Base-by-base conservation (phyloP, 306 rosid species). In the Cicer pinnatifidum region DNA sequence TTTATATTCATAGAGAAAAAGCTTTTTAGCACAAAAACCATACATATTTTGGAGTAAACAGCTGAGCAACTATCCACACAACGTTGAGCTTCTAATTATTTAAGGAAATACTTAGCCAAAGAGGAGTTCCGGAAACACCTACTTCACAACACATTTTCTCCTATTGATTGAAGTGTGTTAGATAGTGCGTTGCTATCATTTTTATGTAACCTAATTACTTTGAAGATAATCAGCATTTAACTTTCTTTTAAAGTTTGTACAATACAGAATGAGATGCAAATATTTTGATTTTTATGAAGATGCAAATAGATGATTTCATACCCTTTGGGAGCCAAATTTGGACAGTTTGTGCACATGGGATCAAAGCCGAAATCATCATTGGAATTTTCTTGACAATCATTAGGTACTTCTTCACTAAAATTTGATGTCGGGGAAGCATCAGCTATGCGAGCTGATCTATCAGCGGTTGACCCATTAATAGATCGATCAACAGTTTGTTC, bases 281-380 rank as follows among this genome's bases (percentile, higher is more conserved):
- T 53, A 20, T n/a, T 41, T 40, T 54, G 17, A 33, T 39, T 71
- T 28, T 58, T 53, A 54, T 40, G 17, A 68, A 52, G 74, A 69
- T n/a, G n/a, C n/a, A n/a, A n/a, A n/a, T 20, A 73, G 15, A 20
- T 52, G 11, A 50, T 52, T 64, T 69, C 83, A 79, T 86, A 87
- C 97, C 97, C 98, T 76, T 86, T 86, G 40, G 97, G 97, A 60
- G 82, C 89, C 85, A 92, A 88, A 82, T 88, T 80, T 47, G 97
- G 98, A 79, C 98, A 92, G 81, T 92, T 92, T 60, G 97, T 88
- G 82, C 97, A 93, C 89, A 90, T 86, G 64, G 96, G 89, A 71
- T 93, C 98, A 11, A 85, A 82, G 71, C 86, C 67, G 80, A 90
- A 87, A 50, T 84, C 92, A 23, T 75, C 85, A 19, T 28, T 47